phyloP scores from a whole-genome alignment of 495 filamentous ascomycete species.

The Aspergillus incahuasiensis region DNA sequence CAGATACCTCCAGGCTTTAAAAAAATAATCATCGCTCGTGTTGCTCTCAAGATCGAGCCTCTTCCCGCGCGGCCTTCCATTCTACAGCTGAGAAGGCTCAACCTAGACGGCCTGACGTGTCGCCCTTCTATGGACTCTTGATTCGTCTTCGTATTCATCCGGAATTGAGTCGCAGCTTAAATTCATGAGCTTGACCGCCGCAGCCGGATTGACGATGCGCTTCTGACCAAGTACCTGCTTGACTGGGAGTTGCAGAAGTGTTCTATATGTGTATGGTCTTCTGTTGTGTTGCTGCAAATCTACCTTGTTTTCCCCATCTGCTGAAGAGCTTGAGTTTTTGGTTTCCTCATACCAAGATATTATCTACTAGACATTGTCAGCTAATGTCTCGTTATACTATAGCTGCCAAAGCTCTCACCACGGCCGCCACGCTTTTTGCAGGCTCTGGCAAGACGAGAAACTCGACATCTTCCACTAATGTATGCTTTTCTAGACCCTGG shows the following conservation, averaged over 20 bases:
- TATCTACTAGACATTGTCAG: not conserved
- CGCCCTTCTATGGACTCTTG: conserved; percentile 17
- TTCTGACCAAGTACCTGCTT: not conserved
- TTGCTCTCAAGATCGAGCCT: not conserved
- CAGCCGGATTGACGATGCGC: conserved; percentile 5
- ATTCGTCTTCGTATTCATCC: conserved; percentile 16
- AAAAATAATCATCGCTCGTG: not conserved
- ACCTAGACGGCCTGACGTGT: conserved; percentile 13
- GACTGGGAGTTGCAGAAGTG: not conserved
- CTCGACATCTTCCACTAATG: conserved; percentile 30
- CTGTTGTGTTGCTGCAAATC: not conserved
- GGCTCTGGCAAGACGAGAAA: conserved; percentile 34
- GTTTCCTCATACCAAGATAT: no score
- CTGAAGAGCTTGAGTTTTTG: no score
- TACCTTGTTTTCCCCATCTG: not conserved
- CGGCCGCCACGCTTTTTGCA: conserved; percentile 38
- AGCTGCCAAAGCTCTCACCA: conserved; percentile 25
- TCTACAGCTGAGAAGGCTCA: not conserved
- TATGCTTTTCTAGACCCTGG: conserved; percentile 17
- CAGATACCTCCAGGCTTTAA: not conserved
- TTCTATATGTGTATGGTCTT: conserved; percentile 10
- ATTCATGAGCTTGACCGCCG: conserved; percentile 2
- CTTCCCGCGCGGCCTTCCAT: not conserved
- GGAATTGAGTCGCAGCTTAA: conserved; percentile 4
- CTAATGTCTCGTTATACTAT: conserved; percentile 21